Base-by-base conservation (phyloP, 2,329 filamentous ascomycete species). In the Amauroascus niger region DNA sequence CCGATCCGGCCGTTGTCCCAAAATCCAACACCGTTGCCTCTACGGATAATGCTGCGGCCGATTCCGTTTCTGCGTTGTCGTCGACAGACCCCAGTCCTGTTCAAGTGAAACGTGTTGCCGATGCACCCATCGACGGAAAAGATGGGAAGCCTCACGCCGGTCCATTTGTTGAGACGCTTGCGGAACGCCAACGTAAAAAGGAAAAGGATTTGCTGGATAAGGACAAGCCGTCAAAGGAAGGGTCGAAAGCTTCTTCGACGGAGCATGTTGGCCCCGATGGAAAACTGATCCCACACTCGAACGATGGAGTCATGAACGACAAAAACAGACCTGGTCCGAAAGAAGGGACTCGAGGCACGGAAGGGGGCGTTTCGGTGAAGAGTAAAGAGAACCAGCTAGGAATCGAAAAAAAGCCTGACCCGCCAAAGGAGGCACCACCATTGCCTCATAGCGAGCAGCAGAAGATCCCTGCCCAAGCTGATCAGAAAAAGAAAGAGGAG, bases 91-190 rank as follows among this genome's bases (percentile, higher is more conserved):
- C 46, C 9, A 26, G 22, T 24, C 35, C 11, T 20, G 26, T 28
- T n/a, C 40, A 57, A 43, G 13, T 52, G 26, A 35, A 57, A 45
- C 49, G 49, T 1, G 22, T 53, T n/a, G 30, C 24, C 16, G 84
- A 93, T 73, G 88, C 87, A 53, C 91, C 91, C 0, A 84, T 96
- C 18, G 93, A 97, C 67, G 90, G 90, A 44, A 85, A 86, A 63
- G 93, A 97, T 72, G 93, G 93, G 46, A 93, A 90, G 72, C 93
- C 93, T 45, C 91, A 96, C 66, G 81, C 84, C 18, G 93, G 93
- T 1, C 93, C 93, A 1, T 83, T 80, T 64, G 72, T 77, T 44
- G 74, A 76, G 58, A 75, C 73, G 5, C 69, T 61, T 40, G 72
- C 73, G 22, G 73, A 75, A 28, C 67, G 74, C 51, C 73, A 75